Base-by-base conservation (phyloP, 2,329 filamentous ascomycete genomes). In the Aspergillus alliaceus region DNA sequence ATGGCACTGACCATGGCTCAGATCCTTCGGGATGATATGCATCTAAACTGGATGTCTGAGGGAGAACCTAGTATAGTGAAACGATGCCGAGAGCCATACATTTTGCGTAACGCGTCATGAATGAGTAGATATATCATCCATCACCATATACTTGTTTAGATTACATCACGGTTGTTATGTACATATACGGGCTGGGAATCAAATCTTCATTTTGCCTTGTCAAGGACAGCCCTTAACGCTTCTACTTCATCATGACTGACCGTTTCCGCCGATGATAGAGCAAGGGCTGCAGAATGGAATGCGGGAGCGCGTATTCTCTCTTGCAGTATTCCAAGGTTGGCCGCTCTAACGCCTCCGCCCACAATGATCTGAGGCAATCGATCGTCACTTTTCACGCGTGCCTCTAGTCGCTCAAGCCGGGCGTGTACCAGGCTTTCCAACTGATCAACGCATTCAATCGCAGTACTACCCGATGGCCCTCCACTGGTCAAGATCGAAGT, bases 261-360 rank as follows among this genome's bases (percentile, higher is more conserved):
- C 25, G 20, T n/a, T 18, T 48, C 44, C 44, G 15, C 12, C 18
- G 44, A 32, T 18, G 27, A 46, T 25, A 14, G 27, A 27, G 37
- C n/a, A 31, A 68, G 53, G 18, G 78, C 80, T 51, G 79, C 78
- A 2, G 77, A 80, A 67, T 82, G 80, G 59, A 75, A 75, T 64
- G 71, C 77, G 7, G 40, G 35, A 1, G 74, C 72, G 0, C 61
- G 61, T 2, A 72, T 56, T 14, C 18, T 44, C 31, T 72, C 47
- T 51, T 56, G 69, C 35, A 83, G 58, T 8, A 53, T 52, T 24
- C 58, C 59, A 31, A 81, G 56, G 68, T 83, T 84, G 5, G 44
- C 62, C 22, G 76, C 70, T 48, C 82, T 72, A 5, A 85, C 74
- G 1, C 81, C 80, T 37, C 82, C 82, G 0, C 82, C 82, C 15